Conservation (phyloP, 257 asterid genomes). For the Solanum peruvianum region DNA sequence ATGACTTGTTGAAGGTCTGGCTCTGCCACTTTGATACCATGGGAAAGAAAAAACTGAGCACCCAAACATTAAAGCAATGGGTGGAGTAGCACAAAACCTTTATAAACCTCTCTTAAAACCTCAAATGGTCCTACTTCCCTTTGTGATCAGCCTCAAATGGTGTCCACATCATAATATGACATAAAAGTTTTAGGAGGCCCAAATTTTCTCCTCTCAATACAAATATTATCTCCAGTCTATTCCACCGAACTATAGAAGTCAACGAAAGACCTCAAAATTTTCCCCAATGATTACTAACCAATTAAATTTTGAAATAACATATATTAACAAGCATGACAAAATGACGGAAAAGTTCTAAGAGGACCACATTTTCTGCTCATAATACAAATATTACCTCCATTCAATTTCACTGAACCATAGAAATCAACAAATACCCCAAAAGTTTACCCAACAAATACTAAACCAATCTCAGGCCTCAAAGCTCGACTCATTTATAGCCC, state of each 20-base stretch:
- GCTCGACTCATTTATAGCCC: background rate
- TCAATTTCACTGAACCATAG: background rate
- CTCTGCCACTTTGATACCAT: background rate
- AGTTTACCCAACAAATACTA: background rate
- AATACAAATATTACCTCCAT: background rate
- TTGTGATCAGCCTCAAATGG: background rate
- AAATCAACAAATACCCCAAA: background rate
- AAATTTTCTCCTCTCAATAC: background rate
- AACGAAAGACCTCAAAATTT: background rate
- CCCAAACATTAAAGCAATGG: background rate
- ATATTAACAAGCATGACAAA: background rate
- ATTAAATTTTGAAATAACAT: background rate
- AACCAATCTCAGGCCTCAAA: background rate
- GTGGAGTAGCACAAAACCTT: background rate
- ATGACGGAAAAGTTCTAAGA: background rate
- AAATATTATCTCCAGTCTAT: background rate
- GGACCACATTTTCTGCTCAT: background rate
- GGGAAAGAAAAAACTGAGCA: background rate
- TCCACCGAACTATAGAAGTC: background rate
- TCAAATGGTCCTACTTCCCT: background rate
- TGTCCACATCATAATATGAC: background rate
- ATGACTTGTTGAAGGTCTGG: background rate
- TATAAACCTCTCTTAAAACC: background rate
- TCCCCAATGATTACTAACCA: background rate
- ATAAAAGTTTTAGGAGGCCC: background rate